Base-by-base conservation (phyloP, 2,329 filamentous ascomycete species). In the Aspergillus fumigatiaffinis region DNA sequence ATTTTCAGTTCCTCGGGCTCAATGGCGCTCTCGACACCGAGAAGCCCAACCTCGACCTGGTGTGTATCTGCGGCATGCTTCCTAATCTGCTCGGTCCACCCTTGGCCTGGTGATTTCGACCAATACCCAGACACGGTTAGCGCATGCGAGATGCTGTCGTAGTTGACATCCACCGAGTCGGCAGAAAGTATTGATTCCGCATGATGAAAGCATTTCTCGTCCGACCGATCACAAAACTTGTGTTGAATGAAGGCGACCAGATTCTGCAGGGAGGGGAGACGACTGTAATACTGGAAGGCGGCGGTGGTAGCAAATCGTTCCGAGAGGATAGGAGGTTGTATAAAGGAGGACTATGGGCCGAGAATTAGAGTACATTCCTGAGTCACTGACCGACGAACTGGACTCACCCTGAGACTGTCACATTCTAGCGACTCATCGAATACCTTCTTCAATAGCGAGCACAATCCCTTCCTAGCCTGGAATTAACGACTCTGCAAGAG, bases 21-120 rank as follows among this genome's bases (percentile, higher is more conserved):
- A 14, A 62, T 65, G 20, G 73, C 67, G 3, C 78, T 77, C 63
- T 92, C 87, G 10, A 82, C 79, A 5, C 84, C 85, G 56, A 97
- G 77, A 46, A 97, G 82, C 17, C 93, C 93, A 21, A 97, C 84
- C 71, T 97, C 93, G 4, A 91, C 82, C 50, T 88, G 84, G 50
- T 85, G 79, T 1, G 59, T 62, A 7, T 64, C 62, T 49, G 63
- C 58, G 32, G 57, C 23, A 56, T 66, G 53, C 51, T 70, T 70
- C 12, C 66, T 56, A 26, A 81, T 74, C 3, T 68, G 67, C 52
- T 83, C 80, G 21, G 72, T 76, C 83, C 82, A 85, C 7, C 71
- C 71, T 23, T 68, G 62, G 8, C 61, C 57, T 1, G 71, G 67
- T 21, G 76, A 58, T 59, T 71, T 62, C 17, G 70, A 63, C 86